Evolutionary conservation across 768 basidiomycete genomes (phyloP), one percentile per base, ranked within the genome.

Genomic region (Tylopilus plumbeoviolaceoides): DNA sequence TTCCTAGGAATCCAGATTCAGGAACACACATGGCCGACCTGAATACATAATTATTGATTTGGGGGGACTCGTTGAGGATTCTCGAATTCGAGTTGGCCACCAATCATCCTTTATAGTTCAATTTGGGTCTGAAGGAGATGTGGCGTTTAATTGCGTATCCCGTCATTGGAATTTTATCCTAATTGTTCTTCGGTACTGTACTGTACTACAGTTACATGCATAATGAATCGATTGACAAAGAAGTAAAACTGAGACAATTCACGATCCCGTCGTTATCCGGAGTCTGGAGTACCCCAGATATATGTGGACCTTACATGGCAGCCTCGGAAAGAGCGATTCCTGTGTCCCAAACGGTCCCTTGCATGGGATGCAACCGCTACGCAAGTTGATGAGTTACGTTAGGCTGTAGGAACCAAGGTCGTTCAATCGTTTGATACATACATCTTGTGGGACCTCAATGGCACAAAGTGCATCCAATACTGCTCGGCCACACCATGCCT

Each of bases 401-500:
- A 43, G 43, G 38, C 38, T 9, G 17, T 12, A 31, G 15, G 3
- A 23, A 41, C n/a, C 47, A 8, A 41, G 5, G 44, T 43, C 33
- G 15, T 11, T 7, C 3, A 17, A 40, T 46, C 1, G 43, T 27
- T 33, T 36, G 27, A 50, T 41, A 59, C 59, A n/a, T 68, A 86
- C 86, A 48, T 82, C 74, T 48, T 66, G 55, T 40, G 76, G 70
- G 55, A 87, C 77, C 23, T 73, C 67, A 50, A 77, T 72, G 48
- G 72, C 71, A 23, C 66, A 65, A 47, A 87, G 72, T 2, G 85
- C 81, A 54, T 82, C 78, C 36, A 89, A 71, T 12, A 85, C 77
- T 41, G 78, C 83, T 73, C 75, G 54, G 20, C 81, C 79, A 44
- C 78, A 75, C 85, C 84, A 86, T 21, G 72, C 69, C 64, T 92